Evolutionary conservation across 768 basidiomycete genomes (phyloP).

Genomic region (Melanogaster broomeanus): DNA sequence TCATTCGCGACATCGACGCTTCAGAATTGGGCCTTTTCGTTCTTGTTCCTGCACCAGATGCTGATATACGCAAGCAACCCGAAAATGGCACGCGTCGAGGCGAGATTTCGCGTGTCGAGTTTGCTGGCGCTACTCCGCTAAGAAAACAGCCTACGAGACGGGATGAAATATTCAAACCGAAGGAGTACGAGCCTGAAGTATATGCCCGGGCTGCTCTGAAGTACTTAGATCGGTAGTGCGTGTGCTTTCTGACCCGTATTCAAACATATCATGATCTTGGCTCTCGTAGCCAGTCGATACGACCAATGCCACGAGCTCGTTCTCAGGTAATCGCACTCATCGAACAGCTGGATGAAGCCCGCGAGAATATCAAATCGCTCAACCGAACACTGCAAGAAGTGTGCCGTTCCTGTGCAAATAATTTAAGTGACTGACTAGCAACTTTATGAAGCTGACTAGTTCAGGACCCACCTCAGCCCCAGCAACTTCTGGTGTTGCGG

Average conservation of each 20-base stretch:
- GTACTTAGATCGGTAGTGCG: conserved; percentile 78
- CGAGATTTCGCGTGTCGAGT: conserved; percentile 63
- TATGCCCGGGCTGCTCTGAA: conserved; percentile 76
- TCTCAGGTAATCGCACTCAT: conserved; percentile 40
- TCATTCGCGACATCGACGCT: conserved; percentile 78
- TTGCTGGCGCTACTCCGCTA: conserved; percentile 72
- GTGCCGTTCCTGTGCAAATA: conserved; percentile 16
- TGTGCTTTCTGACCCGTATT: conserved; percentile 6
- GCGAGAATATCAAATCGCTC: conserved; percentile 38
- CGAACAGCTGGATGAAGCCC: conserved; percentile 37
- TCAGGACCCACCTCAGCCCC: conserved; percentile 16
- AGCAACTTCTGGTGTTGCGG: conserved; percentile 28
- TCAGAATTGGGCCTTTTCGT: conserved; percentile 80
- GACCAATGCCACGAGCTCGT: conserved; percentile 52
- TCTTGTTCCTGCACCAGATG: conserved; percentile 43
- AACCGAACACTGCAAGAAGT: conserved; percentile 43
- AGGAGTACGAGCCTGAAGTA: conserved; percentile 68
- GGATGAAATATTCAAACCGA: conserved; percentile 34
- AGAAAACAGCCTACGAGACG: conserved; percentile 44
- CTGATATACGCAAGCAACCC: conserved; percentile 28
- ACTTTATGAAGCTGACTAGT: conserved; percentile 15
- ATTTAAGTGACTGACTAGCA: neutral
- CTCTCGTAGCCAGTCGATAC: conserved; percentile 42
- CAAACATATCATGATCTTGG: conserved; percentile 36
- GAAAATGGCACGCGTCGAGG: conserved; percentile 30